Conservation (phyloP, 2,329 filamentous ascomycete species). For the Cercospora berteroae region DNA sequence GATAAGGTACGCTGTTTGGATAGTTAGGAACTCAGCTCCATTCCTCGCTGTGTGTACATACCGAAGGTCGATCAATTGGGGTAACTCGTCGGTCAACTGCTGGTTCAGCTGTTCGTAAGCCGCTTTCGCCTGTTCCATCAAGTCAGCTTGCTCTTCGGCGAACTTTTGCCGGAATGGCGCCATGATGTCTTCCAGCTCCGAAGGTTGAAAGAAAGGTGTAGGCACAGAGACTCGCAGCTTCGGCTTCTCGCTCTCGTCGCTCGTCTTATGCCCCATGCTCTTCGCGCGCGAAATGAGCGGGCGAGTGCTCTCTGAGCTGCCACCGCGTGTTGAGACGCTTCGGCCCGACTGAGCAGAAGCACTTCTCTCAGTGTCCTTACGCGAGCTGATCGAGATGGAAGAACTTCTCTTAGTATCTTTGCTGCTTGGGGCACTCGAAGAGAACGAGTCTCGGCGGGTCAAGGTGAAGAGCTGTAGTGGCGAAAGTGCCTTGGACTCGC, state of each 20-base stretch:
- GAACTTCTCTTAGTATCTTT: background rate
- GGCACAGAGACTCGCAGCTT: conserved; percentile 2
- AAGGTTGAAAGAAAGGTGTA: conserved; percentile 36
- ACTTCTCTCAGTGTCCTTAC: background rate
- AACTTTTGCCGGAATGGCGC: conserved; percentile 32
- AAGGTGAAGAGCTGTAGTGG: conserved; percentile 9
- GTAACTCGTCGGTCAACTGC: conserved; percentile 86
- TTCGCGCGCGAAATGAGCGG: conserved; percentile 2
- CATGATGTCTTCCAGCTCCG: conserved; percentile 38
- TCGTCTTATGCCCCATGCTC: background rate
- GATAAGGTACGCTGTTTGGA: conserved; percentile 69
- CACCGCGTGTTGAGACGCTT: background rate
- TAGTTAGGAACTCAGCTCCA: conserved; percentile 8
- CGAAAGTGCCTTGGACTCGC: conserved; percentile 7
- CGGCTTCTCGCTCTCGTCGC: background rate
- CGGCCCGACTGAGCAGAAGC: background rate
- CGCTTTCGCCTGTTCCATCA: conserved; percentile 60
- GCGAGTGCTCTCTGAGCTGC: conserved; percentile 6
- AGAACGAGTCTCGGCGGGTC: background rate
- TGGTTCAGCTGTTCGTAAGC: conserved; percentile 97
- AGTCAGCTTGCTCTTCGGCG: conserved; percentile 34
- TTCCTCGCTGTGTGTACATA: conserved; percentile 15
- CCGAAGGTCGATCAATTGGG: conserved; percentile 92
- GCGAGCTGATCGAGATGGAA: background rate
- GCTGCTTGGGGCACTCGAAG: background rate